These are phyloP conservation scores for Castanopsis chinensis DNA, from an alignment of 306 rosid species.

Conservation along the genomic window DNA sequence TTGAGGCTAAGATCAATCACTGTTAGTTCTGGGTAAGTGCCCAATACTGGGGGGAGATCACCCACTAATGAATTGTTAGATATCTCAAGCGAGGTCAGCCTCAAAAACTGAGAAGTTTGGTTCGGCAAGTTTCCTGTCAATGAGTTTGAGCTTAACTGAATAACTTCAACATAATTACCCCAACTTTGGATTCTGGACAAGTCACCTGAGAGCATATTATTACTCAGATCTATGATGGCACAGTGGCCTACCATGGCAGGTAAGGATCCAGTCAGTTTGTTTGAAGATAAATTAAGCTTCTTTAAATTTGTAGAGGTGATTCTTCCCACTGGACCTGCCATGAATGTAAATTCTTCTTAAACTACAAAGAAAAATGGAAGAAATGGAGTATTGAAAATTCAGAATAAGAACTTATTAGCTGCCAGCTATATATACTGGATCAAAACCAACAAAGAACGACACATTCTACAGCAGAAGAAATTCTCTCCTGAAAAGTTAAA, in stretches of 20 bases:
- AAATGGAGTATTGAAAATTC: background rate
- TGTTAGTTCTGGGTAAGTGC: conserved; percentile 62
- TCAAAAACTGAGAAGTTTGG: conserved; percentile 53
- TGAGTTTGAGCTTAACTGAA: conserved; percentile 63
- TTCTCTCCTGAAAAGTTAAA: background rate
- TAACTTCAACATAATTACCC: conserved; percentile 75
- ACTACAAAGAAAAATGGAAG: conserved; percentile 8
- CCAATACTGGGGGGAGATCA: conserved; percentile 53
- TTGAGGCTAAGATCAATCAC: conserved; percentile 70
- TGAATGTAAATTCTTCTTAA: conserved; percentile 16
- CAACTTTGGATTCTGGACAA: conserved; percentile 62
- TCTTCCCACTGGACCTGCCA: conserved; percentile 68
- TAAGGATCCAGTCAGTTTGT: conserved; percentile 66
- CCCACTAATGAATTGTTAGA: conserved; percentile 72
- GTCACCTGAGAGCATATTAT: conserved; percentile 59
- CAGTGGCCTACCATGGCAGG: conserved; percentile 67
- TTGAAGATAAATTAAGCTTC: conserved; percentile 75
- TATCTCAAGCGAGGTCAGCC: conserved; percentile 54
- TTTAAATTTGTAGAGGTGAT: conserved; percentile 68
- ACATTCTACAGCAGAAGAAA: background rate
- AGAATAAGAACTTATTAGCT: background rate
- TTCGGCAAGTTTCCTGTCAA: conserved; percentile 56
- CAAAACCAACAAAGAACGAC: background rate
- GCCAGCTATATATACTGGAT: background rate
- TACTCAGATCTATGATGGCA: conserved; percentile 63